Base-by-base conservation (phyloP, 257 asterid species). In the Jaltomata sinuosa region DNA sequence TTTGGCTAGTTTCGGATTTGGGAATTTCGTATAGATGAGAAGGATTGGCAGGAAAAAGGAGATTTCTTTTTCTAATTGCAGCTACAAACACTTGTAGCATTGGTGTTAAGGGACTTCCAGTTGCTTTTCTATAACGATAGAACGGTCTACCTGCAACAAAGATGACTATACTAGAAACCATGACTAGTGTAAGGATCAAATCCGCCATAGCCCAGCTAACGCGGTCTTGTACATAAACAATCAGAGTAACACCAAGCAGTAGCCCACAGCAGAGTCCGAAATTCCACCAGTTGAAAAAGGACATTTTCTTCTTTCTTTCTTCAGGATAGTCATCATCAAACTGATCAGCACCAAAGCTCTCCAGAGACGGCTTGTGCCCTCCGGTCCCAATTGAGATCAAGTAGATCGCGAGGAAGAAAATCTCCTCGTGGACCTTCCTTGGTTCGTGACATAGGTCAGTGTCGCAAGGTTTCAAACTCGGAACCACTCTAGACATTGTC, bases 271-370 rank as follows among this genome's bases (percentile, higher is more conserved):
- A 94, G 19, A 92, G 89, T 2, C 97, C 97, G 32, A 90, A 86
- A 87, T 93, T 92, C 97, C 97, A 93, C 97, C 96, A 92, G 86
- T 93, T 93, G 94, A 93, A 93, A 89, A 93, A 92, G 9, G 96
- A 92, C 54, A 92, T 87, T 85, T 92, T 93, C 0, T 90, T 91
- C 61, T 40, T 86, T 83, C 89, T 89, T 82, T 91, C 92, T 3
- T 38, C 42, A 0, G 96, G 92, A 65, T 61, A 6, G 7, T 84
- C 87, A 9, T 92, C 96, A 80, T 92, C 92, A 16, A 93, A 93
- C 55, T 93, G 97, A 80, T 93, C 97, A 1, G 97, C 97, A 8
- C 95, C 96, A 11, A 93, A 92, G 7, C 96, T 91, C 55, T 92
- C 96, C 0, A 92, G 94, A 64, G 96, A 93, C 10, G 97, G 97